Evolutionary conservation across 805 yeast species (phyloP), one percentile per base, ranked within the genome.

Genomic region (Isabelozyma heimii): DNA sequence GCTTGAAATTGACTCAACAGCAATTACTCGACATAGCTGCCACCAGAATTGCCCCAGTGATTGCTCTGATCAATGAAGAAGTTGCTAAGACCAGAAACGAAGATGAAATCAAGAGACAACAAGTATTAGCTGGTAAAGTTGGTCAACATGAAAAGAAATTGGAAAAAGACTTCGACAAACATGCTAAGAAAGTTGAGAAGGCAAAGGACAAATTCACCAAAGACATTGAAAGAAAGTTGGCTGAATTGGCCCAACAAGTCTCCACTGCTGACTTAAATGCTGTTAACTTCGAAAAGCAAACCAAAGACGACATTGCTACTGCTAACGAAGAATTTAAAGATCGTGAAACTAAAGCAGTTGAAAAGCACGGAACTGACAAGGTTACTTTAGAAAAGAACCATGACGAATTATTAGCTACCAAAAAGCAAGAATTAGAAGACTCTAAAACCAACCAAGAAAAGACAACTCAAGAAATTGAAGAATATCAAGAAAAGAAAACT

Each of bases 21-120:
- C 82, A 80, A 61, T 73, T 81, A 52, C 69, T 79, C 55, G 84
- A 72, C 45, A 76, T 81, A 58, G 85, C 85, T 17, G 76, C 78
- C 38, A 69, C 69, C 53, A 72, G 84, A 54, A 82, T 81, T 37
- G 78, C 80, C 33, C 85, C 85, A 5, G 76, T 80, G 37, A 66
- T 81, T 58, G 70, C 75, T 42, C 69, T 64, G 53, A 80, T 81
- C 59, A 77, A 80, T 57, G 77, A 73, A 27, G 76, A 77, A 51
- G 85, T 80, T 43, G 65, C 62, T 43, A 69, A 71, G 53, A 69
- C 77, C 30, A 61, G 75, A 52, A 52, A 68, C 48, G 77, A 70
- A 52, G 83, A 78, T 58, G 67, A 70, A 55, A 63, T 74, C 60
- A 62, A 66, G 51, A 62, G 73, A 60, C 60, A 75, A 60, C 63